Evolutionary conservation across 768 basidiomycete genomes (phyloP), one percentile per base, ranked within the genome.

Genomic region (Neoboletus brunneissimus): DNA sequence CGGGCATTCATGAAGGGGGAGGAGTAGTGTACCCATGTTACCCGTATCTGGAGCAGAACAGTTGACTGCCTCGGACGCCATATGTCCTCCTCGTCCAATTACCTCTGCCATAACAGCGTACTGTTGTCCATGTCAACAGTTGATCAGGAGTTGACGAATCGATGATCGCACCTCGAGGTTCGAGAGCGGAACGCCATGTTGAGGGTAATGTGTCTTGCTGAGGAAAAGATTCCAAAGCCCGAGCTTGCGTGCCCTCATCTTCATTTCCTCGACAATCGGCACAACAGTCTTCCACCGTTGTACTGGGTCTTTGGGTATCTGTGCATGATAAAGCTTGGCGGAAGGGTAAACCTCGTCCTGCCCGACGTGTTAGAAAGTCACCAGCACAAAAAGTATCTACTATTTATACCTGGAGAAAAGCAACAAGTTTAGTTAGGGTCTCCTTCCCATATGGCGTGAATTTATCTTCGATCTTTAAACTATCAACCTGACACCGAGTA

Each of bases 211-310:
- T 29, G 84, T 80, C 75, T 94, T 93, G 82, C 91, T 94, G 59
- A 98, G 79, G 79, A 98, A 98, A 37, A 99, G 79, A 69, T 98
- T 98, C 97, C 97, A 99, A 38, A 99, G 79, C 3, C 97, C 97
- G 27, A 86, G 82, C 67, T 83, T 82, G 75, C 87, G 91, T 0
- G 96, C 97, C 71, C 89, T 92, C 58, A 67, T 78, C 76, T 98
- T 97, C 62, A 99, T 81, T 53, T 90, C 88, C 61, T 83, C 87
- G 53, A 96, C 76, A 60, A 97, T 73, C 2, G 89, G 87, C 29
- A 94, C 84, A 62, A 92, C 78, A 10, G 87, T 88, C 74, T 88
- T 81, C 96, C 96, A 98, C 50, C 92, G 85, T 64, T 76, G 77
- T 56, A 68, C 81, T 2, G 83, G 84, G 69, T 94, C 88, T 44